Conservation (phyloP, 2,329 filamentous ascomycete species). For the Colletotrichum sp. region DNA sequence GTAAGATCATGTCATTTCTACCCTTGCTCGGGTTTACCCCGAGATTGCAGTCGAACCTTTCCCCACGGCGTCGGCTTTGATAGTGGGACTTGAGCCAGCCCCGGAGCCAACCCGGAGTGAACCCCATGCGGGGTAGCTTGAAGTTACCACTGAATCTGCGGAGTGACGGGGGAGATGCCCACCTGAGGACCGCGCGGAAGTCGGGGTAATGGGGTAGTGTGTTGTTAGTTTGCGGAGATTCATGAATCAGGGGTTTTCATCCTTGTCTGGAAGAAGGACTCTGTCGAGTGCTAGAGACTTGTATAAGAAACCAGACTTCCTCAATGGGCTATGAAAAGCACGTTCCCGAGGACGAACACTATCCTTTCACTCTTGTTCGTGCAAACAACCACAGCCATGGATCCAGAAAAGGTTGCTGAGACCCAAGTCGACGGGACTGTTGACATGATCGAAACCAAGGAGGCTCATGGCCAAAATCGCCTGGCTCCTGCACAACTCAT, state of each 20-base stretch:
- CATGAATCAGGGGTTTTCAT: neutral
- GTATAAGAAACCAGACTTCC: neutral
- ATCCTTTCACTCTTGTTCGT: neutral
- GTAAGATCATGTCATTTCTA: neutral
- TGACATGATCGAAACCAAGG: neutral
- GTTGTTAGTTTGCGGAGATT: neutral
- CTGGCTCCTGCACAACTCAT: neutral
- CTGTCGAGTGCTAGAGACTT: neutral
- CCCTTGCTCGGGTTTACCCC: neutral
- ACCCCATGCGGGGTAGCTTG: neutral
- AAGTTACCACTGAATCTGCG: neutral
- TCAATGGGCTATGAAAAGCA: neutral
- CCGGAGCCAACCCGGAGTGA: neutral
- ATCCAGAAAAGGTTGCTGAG: neutral
- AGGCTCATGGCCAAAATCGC: neutral
- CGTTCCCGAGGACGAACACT: neutral
- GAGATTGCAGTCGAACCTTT: neutral
- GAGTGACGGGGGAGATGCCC: neutral
- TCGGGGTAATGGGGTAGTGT: neutral
- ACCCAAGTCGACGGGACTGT: neutral
- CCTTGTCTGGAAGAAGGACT: neutral
- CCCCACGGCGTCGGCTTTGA: neutral
- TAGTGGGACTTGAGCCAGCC: neutral
- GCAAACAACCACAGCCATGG: neutral
- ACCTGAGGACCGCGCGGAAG: neutral